phyloP scores from a whole-genome alignment of 495 filamentous ascomycete genomes.

The Terfezia claveryi region DNA sequence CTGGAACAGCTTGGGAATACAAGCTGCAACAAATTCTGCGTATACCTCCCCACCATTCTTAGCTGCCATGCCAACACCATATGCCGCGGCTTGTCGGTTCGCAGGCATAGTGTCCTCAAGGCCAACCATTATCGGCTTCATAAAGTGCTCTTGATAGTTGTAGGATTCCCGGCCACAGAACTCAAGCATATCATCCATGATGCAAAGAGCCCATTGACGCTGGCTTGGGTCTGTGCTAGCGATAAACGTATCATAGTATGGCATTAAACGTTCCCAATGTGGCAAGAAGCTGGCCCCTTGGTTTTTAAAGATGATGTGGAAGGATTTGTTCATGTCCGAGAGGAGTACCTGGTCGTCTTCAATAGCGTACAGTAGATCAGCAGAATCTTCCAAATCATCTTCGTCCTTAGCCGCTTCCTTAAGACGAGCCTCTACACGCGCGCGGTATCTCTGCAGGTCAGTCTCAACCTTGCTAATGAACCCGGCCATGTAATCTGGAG shows the following conservation, averaged over 20 bases:
- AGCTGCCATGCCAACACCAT: constrained; percentile 88
- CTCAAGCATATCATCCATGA: constrained; percentile 94
- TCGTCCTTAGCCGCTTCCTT: constrained; percentile 59
- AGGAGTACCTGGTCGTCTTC: constrained; percentile 94
- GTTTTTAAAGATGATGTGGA: constrained; percentile 97
- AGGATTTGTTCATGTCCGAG: constrained; percentile 99
- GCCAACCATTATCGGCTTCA: constrained; percentile 61
- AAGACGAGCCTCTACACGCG: constrained; percentile 52
- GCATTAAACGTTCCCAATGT: constrained; percentile 62
- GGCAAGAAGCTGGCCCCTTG: constrained; percentile 65
- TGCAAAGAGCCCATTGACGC: constrained; percentile 94
- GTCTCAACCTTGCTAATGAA: constrained; percentile 71
- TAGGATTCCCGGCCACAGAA: constrained; percentile 76
- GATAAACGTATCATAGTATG: constrained; percentile 69
- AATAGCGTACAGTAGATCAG: constrained; percentile 67
- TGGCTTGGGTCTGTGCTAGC: constrained; percentile 70
- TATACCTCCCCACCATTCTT: constrained; percentile 72
- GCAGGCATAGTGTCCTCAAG: constrained; percentile 66
- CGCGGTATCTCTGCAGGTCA: constrained; percentile 77
- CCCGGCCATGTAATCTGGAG: constrained; percentile 48
- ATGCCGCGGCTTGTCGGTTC: constrained; percentile 88
- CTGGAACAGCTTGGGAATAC: constrained; percentile 61
- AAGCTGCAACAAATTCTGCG: constrained; percentile 59
- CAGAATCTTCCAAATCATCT: constrained; percentile 62
- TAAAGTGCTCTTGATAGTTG: constrained; percentile 62